Conservation (phyloP, 192 early-diverging fungal species). For the Pecoramyces ruminantium region DNA sequence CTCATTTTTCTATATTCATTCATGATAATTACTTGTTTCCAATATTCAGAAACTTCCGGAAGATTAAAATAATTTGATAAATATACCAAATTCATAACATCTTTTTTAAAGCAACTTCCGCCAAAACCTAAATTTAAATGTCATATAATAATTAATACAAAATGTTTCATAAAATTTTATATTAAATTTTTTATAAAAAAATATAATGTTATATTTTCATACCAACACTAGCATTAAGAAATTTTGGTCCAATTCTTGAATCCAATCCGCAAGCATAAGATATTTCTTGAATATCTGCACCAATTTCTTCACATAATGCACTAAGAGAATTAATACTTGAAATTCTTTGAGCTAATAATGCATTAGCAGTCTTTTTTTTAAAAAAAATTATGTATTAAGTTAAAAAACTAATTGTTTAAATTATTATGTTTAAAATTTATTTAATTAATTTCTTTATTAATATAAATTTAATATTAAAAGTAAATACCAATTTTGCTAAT, state of each 20-base stretch:
- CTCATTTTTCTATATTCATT: conserved; percentile 84
- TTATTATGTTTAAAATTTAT: too few species aligned
- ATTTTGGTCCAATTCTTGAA: conserved; percentile 70
- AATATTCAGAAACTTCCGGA: conserved; percentile 82
- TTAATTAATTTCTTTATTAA: too few species aligned
- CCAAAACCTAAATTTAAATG: too few species aligned
- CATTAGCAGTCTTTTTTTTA: conserved; percentile 89
- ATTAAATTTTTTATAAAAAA: too few species aligned
- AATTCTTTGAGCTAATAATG: conserved; percentile 83
- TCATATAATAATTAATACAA: too few species aligned
- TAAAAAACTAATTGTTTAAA: too few species aligned
- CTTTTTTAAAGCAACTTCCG: conserved; percentile 90
- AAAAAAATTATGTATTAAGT: too few species aligned
- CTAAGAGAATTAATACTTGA: conserved; percentile 79
- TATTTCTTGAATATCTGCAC: conserved; percentile 78
- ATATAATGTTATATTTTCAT: too few species aligned
- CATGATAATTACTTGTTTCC: conserved; percentile 75
- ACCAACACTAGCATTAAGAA: conserved; percentile 77
- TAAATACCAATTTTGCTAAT: too few species aligned
- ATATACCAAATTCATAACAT: conserved; percentile 81
- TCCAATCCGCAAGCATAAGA: conserved; percentile 78
- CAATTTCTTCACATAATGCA: conserved; percentile 81
- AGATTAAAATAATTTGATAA: conserved; percentile 64
- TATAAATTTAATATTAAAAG: too few species aligned
- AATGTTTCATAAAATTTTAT: too few species aligned